phyloP scores from a whole-genome alignment of 2,329 filamentous ascomycete genomes.

The Ceratocystis albifundus region DNA sequence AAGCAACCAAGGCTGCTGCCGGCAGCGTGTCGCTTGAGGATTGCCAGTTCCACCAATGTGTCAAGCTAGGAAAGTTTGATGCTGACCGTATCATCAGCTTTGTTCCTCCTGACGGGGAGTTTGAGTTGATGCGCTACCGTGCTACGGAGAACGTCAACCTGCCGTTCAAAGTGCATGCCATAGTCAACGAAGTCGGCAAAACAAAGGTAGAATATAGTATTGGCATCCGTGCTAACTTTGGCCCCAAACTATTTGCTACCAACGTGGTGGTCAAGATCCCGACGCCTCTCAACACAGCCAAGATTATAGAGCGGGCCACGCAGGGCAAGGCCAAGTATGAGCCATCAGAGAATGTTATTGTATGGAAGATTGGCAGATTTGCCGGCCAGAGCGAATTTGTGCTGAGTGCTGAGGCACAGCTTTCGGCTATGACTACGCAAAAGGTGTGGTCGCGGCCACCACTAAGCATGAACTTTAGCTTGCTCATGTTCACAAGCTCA shows the following conservation, averaged over 20 bases:
- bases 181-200: constrained; percentile 93
- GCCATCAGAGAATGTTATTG: constrained; percentile 92
- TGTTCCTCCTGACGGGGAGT: constrained; percentile 91
- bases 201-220: constrained; percentile 99
- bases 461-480: constrained; percentile 77
- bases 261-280: constrained; percentile 92
- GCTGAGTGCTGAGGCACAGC: constrained; percentile 78
- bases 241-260: constrained; percentile 88
- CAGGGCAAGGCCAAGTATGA: constrained; percentile 98
- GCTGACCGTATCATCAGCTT: constrained; percentile 94
- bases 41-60: constrained; percentile 97
- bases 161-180: constrained; percentile 96
- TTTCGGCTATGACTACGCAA: constrained; percentile 96
- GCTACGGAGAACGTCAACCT: constrained; percentile 97
- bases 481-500: constrained; percentile 97
- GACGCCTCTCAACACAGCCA: constrained; percentile 90
- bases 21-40: constrained; percentile 94
- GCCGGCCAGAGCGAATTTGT: constrained; percentile 96
- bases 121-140: constrained; percentile 97
- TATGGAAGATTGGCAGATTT: constrained; percentile 98
- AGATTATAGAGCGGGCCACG: constrained; percentile 81
- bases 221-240: constrained; percentile 93
- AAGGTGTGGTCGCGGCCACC: constrained; percentile 94
- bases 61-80: constrained; percentile 94
- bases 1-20: constrained; percentile 88